Base-by-base conservation (phyloP, 2,329 filamentous ascomycete species). In the Colletotrichum ledebouriae region DNA sequence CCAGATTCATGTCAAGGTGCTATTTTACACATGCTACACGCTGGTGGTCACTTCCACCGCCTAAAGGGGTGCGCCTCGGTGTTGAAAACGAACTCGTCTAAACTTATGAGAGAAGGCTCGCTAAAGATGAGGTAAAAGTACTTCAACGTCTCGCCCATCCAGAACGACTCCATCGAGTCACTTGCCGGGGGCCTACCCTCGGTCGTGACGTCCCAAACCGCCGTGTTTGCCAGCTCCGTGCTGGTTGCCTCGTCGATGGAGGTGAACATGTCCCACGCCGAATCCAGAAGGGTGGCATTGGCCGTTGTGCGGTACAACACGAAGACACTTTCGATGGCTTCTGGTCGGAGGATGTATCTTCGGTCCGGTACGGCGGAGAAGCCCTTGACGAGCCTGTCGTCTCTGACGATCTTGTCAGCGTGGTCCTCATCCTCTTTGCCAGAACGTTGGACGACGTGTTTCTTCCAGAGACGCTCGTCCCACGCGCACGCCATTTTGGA, bases 281-380 rank as follows among this genome's bases (percentile, higher is more conserved):
- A 79, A 20, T 90, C 87, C 34, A 84, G 82, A 68, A 87, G 83
- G n/a, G 80, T 75, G 9, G 78, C 76, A 59, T 89, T 84, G 20
- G 86, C 89, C 0, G 86, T 90, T 66, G 89, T 84, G 60, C 89
- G 84, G 75, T 89, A 90, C 82, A 91, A 84, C 73, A 90, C 84
- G 77, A 89, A 91, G 3, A 92, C 84, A 17, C 87, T 89, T 77
- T 91, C 89, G 60, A 91, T 90, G 5, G 89, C 89, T 75, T 91
- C 89, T 3, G 89, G 89, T 71, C 86, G 83, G 42, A 89, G 78
- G 37, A 88, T 84, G 70, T 89, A 90, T 50, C 81, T 71, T 10
- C 74, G 34, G 47, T 79, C 77, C 5, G 71, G 67, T 1, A 74
- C 72, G 13, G 71, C 64, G 2, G 70, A 70, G 33, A 79, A 75